Evolutionary conservation across 2,329 filamentous ascomycete species (phyloP).

Genomic region (Pseudogymnoascus sp.): DNA sequence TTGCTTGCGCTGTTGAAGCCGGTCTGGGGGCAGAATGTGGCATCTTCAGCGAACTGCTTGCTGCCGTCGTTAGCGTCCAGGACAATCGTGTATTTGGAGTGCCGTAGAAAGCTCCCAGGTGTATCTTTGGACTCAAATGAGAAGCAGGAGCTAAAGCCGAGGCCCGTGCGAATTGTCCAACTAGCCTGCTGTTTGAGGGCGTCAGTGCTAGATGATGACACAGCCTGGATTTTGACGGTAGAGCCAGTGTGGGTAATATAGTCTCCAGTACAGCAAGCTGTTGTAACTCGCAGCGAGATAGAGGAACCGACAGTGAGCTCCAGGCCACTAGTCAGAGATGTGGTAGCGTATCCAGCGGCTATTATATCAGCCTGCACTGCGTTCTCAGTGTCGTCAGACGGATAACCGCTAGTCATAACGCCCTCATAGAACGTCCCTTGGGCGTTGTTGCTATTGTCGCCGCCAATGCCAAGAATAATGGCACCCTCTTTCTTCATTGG

Average conservation of each 20-base stretch:
- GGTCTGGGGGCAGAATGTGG: constrained; percentile 51
- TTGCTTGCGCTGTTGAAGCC: constrained; percentile 43
- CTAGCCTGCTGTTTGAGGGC: constrained; percentile 43
- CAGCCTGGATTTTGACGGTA: constrained; percentile 45
- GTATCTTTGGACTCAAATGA: constrained; percentile 54
- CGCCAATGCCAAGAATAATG: constrained; percentile 63
- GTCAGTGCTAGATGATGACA: constrained; percentile 42
- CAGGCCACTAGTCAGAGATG: constrained; percentile 40
- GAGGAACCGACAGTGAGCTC: constrained; percentile 40
- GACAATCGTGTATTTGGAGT: constrained; percentile 43
- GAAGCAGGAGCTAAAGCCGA: constrained; percentile 47
- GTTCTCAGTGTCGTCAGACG: constrained; percentile 49
- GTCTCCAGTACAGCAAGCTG: constrained; percentile 42
- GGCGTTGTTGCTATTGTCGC: constrained; percentile 51
- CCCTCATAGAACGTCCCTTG: constrained; percentile 60
- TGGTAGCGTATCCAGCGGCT: constrained; percentile 45
- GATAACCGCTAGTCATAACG: constrained; percentile 54
- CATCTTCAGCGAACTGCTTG: constrained; percentile 51
- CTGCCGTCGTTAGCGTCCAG: constrained; percentile 43
- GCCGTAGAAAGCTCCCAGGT: constrained; percentile 49
- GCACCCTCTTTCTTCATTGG: constrained; percentile 57
- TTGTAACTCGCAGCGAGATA: constrained; percentile 48
- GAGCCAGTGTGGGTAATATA: constrained; percentile 46
- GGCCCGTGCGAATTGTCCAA: constrained; percentile 46
- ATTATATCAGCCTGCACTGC: constrained; percentile 52